Percentiles rank a stretch among this genome's conserved stretches.
Conservation (phyloP, 2,329 filamentous ascomycete species). For the Dactylellina haptotyla region DNA sequence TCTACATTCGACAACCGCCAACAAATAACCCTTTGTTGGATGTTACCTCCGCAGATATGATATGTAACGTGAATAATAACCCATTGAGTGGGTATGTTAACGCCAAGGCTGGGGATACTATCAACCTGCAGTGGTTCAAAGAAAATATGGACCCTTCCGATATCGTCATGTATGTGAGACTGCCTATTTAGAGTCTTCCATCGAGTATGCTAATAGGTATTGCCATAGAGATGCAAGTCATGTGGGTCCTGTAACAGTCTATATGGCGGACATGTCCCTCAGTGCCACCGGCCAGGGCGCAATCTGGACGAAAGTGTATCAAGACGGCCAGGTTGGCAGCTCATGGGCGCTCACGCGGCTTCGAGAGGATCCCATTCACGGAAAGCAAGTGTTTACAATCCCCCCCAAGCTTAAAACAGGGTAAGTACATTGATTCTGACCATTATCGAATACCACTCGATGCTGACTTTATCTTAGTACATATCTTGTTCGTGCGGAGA, state of each 20-base stretch:
- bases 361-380: conserved; percentile 11
- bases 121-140: conserved; percentile 20
- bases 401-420: conserved; percentile 15
- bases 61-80: conserved; percentile 27
- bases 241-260: conserved; percentile 19
- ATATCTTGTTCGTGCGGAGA: conserved; percentile 63
- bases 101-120: conserved; percentile 10
- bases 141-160: conserved; percentile 16
- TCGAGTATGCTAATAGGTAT: background rate
- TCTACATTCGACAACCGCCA: conserved; percentile 22
- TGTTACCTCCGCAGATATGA: conserved; percentile 19
- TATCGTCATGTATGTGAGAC: conserved; percentile 11
- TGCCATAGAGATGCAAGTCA: conserved; percentile 12
- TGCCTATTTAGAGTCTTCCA: background rate
- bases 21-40: conserved; percentile 19
- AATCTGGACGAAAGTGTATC: conserved; percentile 66
- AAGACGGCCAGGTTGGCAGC: conserved; percentile 60
- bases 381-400: conserved; percentile 17
- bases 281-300: conserved; percentile 62
- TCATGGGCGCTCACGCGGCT: conserved; percentile 62
- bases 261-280: conserved; percentile 21
- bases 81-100: conserved; percentile 11
- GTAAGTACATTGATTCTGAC: background rate
- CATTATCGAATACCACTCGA: background rate
- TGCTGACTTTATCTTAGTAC: conserved; percentile 56